phyloP scores from a whole-genome alignment of 2,329 filamentous ascomycete species.

The Plenodomus biglobosus region DNA sequence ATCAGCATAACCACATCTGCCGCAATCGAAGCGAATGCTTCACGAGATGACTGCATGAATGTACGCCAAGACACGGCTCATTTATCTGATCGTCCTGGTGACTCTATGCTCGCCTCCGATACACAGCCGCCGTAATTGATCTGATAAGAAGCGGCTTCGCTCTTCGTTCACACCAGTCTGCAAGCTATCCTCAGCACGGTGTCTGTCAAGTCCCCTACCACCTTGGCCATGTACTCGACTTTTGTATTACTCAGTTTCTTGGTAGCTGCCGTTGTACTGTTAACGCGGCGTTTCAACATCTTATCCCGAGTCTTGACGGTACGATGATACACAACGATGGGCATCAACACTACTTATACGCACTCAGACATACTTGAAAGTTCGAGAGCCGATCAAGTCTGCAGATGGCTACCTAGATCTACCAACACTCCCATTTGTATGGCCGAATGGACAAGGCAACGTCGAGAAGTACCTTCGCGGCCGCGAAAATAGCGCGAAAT shows the following conservation, averaged over 20 bases:
- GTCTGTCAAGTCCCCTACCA: neutral
- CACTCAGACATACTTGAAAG: conserved; percentile 3
- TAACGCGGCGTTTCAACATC: neutral
- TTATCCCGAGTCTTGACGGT: conserved; percentile 3
- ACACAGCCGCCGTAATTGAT: conserved; percentile 1
- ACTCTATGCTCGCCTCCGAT: conserved; percentile 1
- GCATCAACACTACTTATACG: neutral
- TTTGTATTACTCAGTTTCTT: neutral
- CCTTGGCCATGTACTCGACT: neutral
- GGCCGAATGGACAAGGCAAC: conserved; percentile 38
- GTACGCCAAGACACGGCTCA: neutral
- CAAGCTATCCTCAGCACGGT: neutral
- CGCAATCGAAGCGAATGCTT: neutral
- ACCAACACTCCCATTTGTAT: conserved; percentile 18
- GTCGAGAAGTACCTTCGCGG: conserved; percentile 48
- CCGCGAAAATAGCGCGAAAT: conserved; percentile 33
- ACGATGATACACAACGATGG: neutral
- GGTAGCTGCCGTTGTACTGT: neutral
- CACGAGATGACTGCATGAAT: neutral
- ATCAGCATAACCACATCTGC: neutral
- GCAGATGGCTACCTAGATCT: conserved; percentile 1
- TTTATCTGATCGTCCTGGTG: conserved; percentile 12
- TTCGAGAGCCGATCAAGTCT: conserved; percentile 9
- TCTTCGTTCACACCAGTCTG: neutral
- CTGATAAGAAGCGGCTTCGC: neutral